A percentile compares a stretch with the other conserved stretches of the same genome.
Conservation (phyloP, 306 rosid species). For the Cucurbita ficifolia region DNA sequence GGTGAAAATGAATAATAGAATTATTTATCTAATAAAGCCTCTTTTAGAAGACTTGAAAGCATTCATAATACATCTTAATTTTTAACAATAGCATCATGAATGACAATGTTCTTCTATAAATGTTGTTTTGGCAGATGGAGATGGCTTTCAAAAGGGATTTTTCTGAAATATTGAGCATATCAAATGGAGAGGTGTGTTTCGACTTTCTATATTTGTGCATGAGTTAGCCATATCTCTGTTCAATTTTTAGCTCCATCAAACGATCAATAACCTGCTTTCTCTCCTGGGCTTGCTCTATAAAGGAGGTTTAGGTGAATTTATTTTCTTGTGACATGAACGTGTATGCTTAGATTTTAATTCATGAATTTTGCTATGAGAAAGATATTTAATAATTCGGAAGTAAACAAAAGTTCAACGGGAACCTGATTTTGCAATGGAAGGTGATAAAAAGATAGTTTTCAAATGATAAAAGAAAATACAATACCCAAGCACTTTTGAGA, state of each 20-base stretch:
- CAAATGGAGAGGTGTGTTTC: conserved; percentile 51
- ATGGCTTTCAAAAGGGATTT: conserved; percentile 60
- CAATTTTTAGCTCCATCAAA: background rate
- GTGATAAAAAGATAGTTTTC: background rate
- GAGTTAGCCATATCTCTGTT: background rate
- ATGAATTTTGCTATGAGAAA: background rate
- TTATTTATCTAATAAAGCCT: background rate
- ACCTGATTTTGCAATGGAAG: background rate
- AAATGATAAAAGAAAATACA: background rate
- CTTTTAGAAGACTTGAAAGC: background rate
- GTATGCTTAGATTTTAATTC: background rate
- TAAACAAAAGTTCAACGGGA: background rate
- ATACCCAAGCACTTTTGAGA: background rate
- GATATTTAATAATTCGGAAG: background rate
- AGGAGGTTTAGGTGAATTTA: background rate
- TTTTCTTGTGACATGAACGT: background rate
- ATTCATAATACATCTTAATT: background rate
- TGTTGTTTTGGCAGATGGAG: conserved; percentile 52
- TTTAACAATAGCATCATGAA: background rate
- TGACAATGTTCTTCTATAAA: conserved; percentile 6
- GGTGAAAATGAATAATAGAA: background rate
- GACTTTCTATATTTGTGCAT: background rate
- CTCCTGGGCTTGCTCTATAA: background rate
- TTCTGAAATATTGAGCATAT: conserved; percentile 30
- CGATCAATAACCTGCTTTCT: background rate